Conservation (phyloP, 208 protist genomes). For the Blastocrithidia nonstop region DNA sequence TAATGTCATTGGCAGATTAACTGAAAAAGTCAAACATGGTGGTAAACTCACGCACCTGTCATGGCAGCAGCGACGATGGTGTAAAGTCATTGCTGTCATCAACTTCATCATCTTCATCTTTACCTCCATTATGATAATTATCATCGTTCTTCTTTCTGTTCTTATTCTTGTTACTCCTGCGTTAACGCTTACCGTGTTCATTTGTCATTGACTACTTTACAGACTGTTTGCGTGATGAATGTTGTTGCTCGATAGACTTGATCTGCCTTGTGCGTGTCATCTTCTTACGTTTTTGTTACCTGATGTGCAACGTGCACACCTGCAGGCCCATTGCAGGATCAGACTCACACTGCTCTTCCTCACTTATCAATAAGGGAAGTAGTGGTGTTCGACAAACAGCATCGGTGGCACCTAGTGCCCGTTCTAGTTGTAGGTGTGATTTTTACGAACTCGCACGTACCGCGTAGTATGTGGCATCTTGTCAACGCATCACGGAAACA, state of each 20-base stretch:
- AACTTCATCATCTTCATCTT: slow-evolving; percentile 5
- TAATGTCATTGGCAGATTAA: slow-evolving; percentile 31
- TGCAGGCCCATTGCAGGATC: slow-evolving; percentile 59
- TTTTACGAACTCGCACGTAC: slow-evolving; percentile 90
- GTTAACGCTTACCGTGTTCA: too few species aligned
- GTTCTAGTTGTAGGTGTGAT: slow-evolving; percentile 91
- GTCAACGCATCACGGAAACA: slow-evolving; percentile 83
- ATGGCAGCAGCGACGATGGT: neutral
- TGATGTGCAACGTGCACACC: slow-evolving; percentile 5
- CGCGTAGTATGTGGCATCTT: slow-evolving; percentile 91
- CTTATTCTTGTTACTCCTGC: neutral
- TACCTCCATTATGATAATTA: neutral
- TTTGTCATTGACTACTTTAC: too few species aligned
- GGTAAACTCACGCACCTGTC: neutral
- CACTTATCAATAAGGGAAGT: slow-evolving; percentile 26
- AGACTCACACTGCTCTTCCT: slow-evolving; percentile 76
- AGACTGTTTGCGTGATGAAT: too few species aligned
- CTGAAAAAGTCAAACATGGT: slow-evolving; percentile 31
- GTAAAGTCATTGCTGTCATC: neutral
- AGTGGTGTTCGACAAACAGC: slow-evolving; percentile 59
- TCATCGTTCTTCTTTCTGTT: neutral
- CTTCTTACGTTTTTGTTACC: slow-evolving; percentile 2
- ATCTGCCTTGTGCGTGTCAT: slow-evolving; percentile 1
- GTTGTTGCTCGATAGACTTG: slow-evolving; percentile 7
- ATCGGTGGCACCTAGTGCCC: slow-evolving; percentile 48